phyloP scores from a whole-genome alignment of 2,329 filamentous ascomycete genomes.

The Ophiostoma sp. region DNA sequence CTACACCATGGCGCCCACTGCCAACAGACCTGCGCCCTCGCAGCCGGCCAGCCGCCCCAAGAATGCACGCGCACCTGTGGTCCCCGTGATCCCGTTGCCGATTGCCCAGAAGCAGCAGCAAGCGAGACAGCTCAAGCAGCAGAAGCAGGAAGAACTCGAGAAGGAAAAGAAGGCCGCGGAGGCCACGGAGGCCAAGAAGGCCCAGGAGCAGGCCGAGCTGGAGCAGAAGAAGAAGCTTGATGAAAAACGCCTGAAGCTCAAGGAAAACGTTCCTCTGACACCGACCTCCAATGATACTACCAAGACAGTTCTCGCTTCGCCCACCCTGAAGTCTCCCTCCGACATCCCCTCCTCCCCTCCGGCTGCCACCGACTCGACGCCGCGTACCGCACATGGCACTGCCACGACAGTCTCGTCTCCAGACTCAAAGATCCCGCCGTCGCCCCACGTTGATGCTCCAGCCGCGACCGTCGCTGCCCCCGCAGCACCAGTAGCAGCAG shows the following conservation, averaged over 20 bases:
- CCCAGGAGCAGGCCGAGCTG: slow-evolving; percentile 7
- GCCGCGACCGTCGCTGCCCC: background rate
- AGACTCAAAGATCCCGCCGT: slow-evolving; percentile 8
- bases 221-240: background rate
- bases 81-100: slow-evolving; percentile 27
- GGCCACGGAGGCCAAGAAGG: background rate
- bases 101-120: slow-evolving; percentile 25
- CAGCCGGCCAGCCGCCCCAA: slow-evolving; percentile 19
- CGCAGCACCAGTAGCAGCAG: background rate
- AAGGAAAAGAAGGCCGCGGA: slow-evolving; percentile 13
- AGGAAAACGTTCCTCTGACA: background rate
- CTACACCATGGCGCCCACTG: slow-evolving; percentile 21
- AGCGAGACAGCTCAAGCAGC: slow-evolving; percentile 21
- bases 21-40: slow-evolving; percentile 16
- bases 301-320: background rate
- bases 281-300: background rate
- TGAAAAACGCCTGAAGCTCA: background rate
- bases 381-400: slow-evolving; percentile 15
- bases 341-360: slow-evolving; percentile 13
- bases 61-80: slow-evolving; percentile 19
- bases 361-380: slow-evolving; percentile 2
- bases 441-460: background rate
- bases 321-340: background rate
- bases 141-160: slow-evolving; percentile 15
- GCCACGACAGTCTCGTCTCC: slow-evolving; percentile 14